Evolutionary conservation across 1,284 basidiomycete genomes (phyloP), one percentile per base, ranked within the genome.

Genomic region (Thecaphora thlaspeos): DNA sequence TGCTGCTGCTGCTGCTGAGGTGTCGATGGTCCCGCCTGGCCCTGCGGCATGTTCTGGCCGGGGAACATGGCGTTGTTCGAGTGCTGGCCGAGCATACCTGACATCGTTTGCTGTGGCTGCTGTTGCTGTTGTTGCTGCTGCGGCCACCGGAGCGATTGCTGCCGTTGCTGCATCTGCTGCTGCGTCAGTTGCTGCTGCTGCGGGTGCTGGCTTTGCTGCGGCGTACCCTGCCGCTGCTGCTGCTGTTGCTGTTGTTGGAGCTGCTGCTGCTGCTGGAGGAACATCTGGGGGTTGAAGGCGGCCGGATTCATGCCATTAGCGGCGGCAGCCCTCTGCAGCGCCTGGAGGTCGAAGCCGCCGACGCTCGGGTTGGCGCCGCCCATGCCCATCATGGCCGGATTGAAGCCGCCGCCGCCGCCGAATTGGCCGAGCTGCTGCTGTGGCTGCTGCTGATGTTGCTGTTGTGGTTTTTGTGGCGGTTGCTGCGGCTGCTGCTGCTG

Each of bases 271-370:
- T 61, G 65, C 42, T 61, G 57, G 40, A 64, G 48, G 2, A 60
- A 45, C 49, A 70, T 48, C 48, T 64, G 64, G 34, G 55, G 60
- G 21, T 65, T 67, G 54, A 62, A 67, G 1, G 52, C 43, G 32
- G 42, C 48, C 40, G n/a, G 54, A 46, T 48, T 67, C 43, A 60
- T 61, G 12, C 32, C 43, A 34, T 41, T 55, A 32, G 48, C 43
- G 12, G 56, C 57, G 28, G 52, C 61, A 15, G 64, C 55, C 19
- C 55, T 50, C 39, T 67, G 64, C 14, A 67, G 48, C 11, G 56
- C 58, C 40, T 61, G 58, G 37, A 66, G 42, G 52, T 66, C 55
- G 49, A 66, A 48, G 17, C 46, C 51, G n/a, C 45, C 51, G 17
- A 32, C 47, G 28, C 14, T 30, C 8, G 28, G 28, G 8, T n/a